phyloP scores from a whole-genome alignment of 352 stramenopile species.

The Globisporangium solare region DNA sequence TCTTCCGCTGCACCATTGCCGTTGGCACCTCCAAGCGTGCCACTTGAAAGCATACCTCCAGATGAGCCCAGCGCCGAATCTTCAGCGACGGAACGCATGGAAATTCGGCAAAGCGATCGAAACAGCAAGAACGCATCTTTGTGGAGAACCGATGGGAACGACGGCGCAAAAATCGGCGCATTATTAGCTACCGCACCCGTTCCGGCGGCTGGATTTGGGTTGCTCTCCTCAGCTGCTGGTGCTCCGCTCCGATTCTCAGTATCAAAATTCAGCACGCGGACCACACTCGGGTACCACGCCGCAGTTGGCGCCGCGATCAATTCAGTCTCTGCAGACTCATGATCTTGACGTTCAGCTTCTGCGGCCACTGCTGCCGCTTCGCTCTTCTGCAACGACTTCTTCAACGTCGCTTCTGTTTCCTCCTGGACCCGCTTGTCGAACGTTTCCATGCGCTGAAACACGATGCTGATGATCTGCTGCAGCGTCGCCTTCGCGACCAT shows the following conservation, averaged over 20 bases:
- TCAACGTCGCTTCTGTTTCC: conserved; percentile 54
- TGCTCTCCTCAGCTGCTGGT: background rate
- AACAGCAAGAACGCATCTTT: conserved; percentile 99
- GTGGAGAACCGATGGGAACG: conserved; percentile 95
- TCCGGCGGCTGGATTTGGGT: background rate
- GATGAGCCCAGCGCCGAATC: conserved; percentile 42
- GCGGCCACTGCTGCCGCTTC: conserved; percentile 14
- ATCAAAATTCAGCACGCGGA: conserved; percentile 24
- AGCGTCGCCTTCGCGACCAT: conserved; percentile 97
- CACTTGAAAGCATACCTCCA: conserved; percentile 13
- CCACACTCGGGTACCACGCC: conserved; percentile 47
- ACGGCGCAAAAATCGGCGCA: conserved; percentile 41
- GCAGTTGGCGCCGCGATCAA: conserved; percentile 15
- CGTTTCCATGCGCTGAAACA: conserved; percentile 96
- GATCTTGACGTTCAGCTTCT: conserved; percentile 10
- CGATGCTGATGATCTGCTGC: conserved; percentile 95
- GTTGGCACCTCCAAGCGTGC: conserved; percentile 9
- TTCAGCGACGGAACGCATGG: conserved; percentile 91
- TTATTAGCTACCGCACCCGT: background rate
- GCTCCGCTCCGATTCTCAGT: background rate
- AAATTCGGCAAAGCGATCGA: conserved; percentile 93
- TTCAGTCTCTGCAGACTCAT: conserved; percentile 11
- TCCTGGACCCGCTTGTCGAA: conserved; percentile 75
- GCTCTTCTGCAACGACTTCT: conserved; percentile 44
- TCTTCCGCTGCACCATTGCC: conserved; percentile 62